A percentile compares a stretch with the other conserved stretches of the same genome.
Conservation (phyloP, 2,329 filamentous ascomycete species). For the Chaetoscypha palmicola region DNA sequence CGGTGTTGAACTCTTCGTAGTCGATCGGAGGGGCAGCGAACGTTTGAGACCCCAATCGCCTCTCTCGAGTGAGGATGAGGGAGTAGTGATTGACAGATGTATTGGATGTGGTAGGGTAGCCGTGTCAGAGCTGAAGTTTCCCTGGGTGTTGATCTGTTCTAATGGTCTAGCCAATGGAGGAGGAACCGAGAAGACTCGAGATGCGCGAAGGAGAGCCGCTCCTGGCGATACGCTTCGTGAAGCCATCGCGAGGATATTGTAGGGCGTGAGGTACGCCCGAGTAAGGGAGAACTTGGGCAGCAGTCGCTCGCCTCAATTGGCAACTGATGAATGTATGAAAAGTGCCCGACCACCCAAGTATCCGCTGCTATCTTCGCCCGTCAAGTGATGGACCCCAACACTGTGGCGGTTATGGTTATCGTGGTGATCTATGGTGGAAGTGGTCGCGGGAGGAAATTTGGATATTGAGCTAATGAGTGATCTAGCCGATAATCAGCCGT, state of each 20-base stretch:
- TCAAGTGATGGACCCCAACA: too few species aligned
- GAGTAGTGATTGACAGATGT: constrained; percentile 74
- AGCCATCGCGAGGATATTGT: constrained; percentile 23
- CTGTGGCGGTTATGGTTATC: too few species aligned
- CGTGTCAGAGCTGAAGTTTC: constrained; percentile 51
- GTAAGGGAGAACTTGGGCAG: too few species aligned
- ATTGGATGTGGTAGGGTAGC: constrained; percentile 75
- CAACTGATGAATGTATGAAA: too few species aligned
- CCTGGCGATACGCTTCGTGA: constrained; percentile 48
- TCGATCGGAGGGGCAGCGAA: constrained; percentile 69
- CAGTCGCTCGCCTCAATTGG: too few species aligned
- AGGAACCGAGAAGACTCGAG: constrained; percentile 84
- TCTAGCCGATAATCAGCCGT: too few species aligned
- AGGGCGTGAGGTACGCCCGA: constrained; percentile 2
- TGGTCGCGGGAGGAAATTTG: too few species aligned
- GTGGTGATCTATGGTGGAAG: too few species aligned
- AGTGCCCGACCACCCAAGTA: too few species aligned
- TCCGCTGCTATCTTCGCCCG: too few species aligned
- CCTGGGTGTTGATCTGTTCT: constrained; percentile 41
- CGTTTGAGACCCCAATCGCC: constrained; percentile 95
- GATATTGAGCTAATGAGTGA: too few species aligned
- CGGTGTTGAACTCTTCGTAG: constrained; percentile 64
- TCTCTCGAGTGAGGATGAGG: constrained; percentile 60
- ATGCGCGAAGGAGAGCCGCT: constrained; percentile 69
- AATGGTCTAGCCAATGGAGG: constrained; percentile 60